Percentiles rank a stretch among this genome's conserved stretches.
Conservation (phyloP, 2,329 filamentous ascomycete species). For the Fusarium vanettenii region DNA sequence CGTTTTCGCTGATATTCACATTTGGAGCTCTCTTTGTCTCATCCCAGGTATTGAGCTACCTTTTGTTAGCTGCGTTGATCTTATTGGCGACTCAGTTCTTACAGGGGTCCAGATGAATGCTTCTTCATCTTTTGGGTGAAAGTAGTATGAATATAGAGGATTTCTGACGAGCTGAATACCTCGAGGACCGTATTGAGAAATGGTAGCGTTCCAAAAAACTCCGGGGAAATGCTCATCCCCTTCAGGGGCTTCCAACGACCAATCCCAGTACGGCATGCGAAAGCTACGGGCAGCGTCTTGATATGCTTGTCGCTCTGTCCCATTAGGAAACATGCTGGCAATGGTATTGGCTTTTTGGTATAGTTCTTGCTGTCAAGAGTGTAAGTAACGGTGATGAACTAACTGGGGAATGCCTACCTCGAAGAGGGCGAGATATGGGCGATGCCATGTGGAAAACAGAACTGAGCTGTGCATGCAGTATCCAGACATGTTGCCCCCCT, state of each 20-base stretch:
- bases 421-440: constrained; percentile 77
- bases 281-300: constrained; percentile 62
- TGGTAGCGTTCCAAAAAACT: constrained; percentile 59
- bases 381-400: constrained; percentile 26
- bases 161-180: constrained; percentile 68
- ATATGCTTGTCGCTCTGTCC: constrained; percentile 60
- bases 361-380: constrained; percentile 50
- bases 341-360: constrained; percentile 54
- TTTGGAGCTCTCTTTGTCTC: constrained; percentile 69
- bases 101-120: constrained; percentile 72
- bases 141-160: constrained; percentile 70
- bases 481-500: constrained; percentile 68
- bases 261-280: constrained; percentile 71
- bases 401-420: constrained; percentile 54
- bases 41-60: constrained; percentile 68
- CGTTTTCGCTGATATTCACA: constrained; percentile 39
- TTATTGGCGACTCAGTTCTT: constrained; percentile 43
- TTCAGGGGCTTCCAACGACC: constrained; percentile 61
- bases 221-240: constrained; percentile 61
- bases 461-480: constrained; percentile 83
- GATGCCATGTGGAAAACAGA: constrained; percentile 85
- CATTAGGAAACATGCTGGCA: constrained; percentile 60
- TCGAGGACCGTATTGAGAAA: constrained; percentile 67
- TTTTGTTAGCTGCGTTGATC: constrained; percentile 2
- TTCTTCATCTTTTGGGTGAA: constrained; percentile 67